These are phyloP conservation scores for Elsinoe fawcettii DNA, from an alignment of 2,329 filamentous ascomycete species.

Conservation along the genomic window DNA sequence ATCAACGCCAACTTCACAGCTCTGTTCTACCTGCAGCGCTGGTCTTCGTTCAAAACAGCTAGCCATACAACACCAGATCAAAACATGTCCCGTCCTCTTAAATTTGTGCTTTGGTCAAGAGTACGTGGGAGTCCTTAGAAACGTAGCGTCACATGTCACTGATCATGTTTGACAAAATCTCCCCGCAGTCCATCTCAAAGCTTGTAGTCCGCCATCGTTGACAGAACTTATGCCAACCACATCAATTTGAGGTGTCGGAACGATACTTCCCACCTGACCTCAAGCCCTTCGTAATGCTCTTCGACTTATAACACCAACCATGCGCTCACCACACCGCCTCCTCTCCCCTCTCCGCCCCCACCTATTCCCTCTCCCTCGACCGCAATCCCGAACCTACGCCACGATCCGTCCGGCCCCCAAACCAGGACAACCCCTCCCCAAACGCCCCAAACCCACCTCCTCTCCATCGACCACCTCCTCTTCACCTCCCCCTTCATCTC, in stretches of 20 bases:
- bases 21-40: not conserved
- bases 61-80: not conserved
- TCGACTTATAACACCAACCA: not conserved
- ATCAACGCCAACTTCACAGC: not conserved
- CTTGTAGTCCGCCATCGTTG: no score
- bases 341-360: not conserved
- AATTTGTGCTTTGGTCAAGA: not conserved
- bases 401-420: not conserved
- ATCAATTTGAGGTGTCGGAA: no score
- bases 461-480: not conserved
- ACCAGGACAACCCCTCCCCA: not conserved
- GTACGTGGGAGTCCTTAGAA: not conserved
- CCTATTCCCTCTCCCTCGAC: not conserved
- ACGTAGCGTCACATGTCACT: no score
- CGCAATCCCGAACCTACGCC: not conserved
- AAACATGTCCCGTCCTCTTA: not conserved
- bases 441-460: not conserved
- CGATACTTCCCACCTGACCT: no score
- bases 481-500: slow-evolving; percentile 17
- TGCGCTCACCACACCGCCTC: not conserved
- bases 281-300: no score
- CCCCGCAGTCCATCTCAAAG: no score
- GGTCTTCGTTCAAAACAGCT: not conserved
- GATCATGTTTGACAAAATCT: no score
- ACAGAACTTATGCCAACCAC: no score